Conservation (phyloP, 768 basidiomycete genomes). For the Kwoniella bestiolae region DNA sequence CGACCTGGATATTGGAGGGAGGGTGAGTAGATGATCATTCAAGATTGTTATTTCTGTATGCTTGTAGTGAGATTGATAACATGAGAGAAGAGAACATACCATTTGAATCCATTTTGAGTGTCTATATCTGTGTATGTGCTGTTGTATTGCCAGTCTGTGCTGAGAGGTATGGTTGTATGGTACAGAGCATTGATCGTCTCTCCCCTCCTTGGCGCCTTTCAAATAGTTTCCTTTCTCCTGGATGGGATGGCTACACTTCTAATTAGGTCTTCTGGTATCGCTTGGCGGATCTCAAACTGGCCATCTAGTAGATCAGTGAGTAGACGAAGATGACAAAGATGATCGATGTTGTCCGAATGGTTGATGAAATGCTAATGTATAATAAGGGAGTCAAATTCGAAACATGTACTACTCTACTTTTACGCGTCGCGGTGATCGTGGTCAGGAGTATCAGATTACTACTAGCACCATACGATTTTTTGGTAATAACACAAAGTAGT, state of each 20-base stretch:
- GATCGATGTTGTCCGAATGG: not conserved
- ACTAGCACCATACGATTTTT: not conserved
- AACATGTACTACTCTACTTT: not conserved
- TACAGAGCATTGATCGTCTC: not conserved
- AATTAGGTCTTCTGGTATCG: not conserved
- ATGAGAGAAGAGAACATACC: conserved; percentile 11
- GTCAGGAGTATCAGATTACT: not conserved
- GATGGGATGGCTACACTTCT: not conserved
- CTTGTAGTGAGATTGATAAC: not conserved
- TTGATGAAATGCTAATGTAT: not conserved
- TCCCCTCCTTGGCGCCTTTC: not conserved
- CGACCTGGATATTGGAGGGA: conserved; percentile 15
- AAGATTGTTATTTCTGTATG: too few relatives aligned
- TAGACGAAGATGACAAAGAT: too few relatives aligned
- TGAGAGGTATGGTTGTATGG: not conserved
- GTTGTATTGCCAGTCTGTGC: conserved; percentile 3
- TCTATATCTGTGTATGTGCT: not conserved
- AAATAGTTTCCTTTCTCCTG: not conserved
- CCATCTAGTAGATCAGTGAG: too few relatives aligned
- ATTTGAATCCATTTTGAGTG: conserved; percentile 25
- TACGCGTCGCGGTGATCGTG: conserved; percentile 7
- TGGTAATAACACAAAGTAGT: not conserved
- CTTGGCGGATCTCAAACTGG: not conserved
- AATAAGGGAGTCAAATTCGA: not conserved
- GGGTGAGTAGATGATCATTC: not conserved